A percentile compares a stretch with the other conserved stretches of the same genome.
These are phyloP conservation scores for Aspergillus campestris DNA, from an alignment of 495 filamentous ascomycete species.

Conservation along the genomic window DNA sequence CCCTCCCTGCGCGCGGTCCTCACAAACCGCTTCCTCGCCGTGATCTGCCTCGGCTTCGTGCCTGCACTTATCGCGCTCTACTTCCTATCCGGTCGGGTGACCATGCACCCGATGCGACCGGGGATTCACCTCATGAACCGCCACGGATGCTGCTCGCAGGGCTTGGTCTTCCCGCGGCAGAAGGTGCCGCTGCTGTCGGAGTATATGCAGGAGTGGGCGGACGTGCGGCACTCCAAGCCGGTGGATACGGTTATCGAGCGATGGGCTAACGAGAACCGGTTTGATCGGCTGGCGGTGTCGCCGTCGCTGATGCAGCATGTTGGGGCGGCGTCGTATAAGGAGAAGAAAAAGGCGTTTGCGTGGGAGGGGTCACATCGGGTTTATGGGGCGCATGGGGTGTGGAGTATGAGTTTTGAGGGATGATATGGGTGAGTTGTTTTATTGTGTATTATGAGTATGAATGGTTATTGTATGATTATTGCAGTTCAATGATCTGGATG, in stretches of 20 bases:
- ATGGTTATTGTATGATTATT: background rate
- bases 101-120: conserved; percentile 23
- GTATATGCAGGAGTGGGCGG: conserved; percentile 9
- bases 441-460: background rate
- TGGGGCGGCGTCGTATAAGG: conserved; percentile 21
- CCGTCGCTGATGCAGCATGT: conserved; percentile 24
- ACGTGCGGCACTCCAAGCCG: conserved; percentile 6
- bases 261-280: conserved; percentile 5
- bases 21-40: conserved; percentile 17
- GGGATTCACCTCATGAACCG: conserved; percentile 27
- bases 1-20: conserved; percentile 11
- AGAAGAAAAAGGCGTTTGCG: conserved; percentile 11
- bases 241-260: conserved; percentile 18
- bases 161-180: conserved; percentile 21
- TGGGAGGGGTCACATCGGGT: conserved; percentile 11
- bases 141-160: conserved; percentile 33
- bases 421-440: conserved; percentile 4
- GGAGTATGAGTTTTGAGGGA: conserved; percentile 22
- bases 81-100: conserved; percentile 30
- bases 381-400: conserved; percentile 21
- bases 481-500: too few relatives aligned
- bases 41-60: conserved; percentile 19
- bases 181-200: conserved; percentile 15
- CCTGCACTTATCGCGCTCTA: conserved; percentile 27
- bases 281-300: conserved; percentile 18